Base-by-base conservation (phyloP, 768 basidiomycete species). In the Pleurotus tuoliensis region DNA sequence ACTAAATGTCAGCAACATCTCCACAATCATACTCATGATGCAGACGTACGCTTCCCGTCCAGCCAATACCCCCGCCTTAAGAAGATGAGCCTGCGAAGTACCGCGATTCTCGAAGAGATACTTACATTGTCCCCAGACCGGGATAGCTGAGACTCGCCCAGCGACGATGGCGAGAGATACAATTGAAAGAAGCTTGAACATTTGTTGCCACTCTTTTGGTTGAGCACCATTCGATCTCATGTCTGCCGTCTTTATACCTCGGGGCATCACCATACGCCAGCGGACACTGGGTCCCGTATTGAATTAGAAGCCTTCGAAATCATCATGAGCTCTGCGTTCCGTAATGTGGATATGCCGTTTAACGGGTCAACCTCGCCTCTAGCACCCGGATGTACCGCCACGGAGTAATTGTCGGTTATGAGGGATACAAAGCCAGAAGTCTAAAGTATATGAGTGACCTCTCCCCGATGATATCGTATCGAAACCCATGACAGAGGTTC, bases 71-170 rank as follows among this genome's bases (percentile, higher is more conserved):
- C 50, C 66, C 67, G 48, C 69, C 69, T 70, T 25, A 41, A 1
- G 30, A 2, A 37, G 51, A 11, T n/a, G 25, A 61, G 9, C 59
- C 59, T 40, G 11, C 27, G n/a, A 50, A 12, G 39, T 22, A 16
- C 13, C 4, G 1, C 38, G 40, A 40, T 41, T 18, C 27, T 27
- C n/a, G 13, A 47, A 46, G 12, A 39, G 24, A 30, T 16, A 43
- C 62, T 13, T 59, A 70, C 70, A 72, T 64, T 72, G 70, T 39
- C 67, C 70, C 61, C 63, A 72, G 8, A 67, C 60, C 15, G 67
- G 58, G n/a, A 69, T 66, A 25, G 65, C 63, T 37, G 63, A 55
- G n/a, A 59, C 60, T 16, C 62, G 61, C 30, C 60, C 61, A 41
- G 58, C 54, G 30, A 62, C 47, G 24, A 67, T 52, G 20, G 64